Conservation (phyloP, 2,329 filamentous ascomycete genomes). For the Byssothecium circinans region DNA sequence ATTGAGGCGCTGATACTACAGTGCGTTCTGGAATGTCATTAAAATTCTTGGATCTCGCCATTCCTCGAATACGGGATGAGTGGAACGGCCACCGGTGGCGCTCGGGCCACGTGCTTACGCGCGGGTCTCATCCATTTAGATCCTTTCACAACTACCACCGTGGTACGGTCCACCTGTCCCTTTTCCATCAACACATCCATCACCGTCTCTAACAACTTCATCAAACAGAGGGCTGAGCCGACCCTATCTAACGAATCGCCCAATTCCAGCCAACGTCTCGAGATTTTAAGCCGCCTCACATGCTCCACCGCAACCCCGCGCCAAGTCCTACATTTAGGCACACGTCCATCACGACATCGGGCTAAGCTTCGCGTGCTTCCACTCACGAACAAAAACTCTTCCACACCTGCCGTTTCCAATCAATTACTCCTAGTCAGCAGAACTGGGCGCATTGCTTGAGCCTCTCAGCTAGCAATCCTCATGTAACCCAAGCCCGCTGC, state of each 20-base stretch:
- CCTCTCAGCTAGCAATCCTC: slow-evolving; percentile 9
- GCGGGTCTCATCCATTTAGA: background rate
- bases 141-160: background rate
- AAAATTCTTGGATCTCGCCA: too few species aligned
- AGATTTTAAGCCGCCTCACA: background rate
- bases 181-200: background rate
- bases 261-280: background rate
- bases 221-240: background rate
- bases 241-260: background rate
- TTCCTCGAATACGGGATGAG: too few species aligned
- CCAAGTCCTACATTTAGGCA: background rate
- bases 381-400: background rate
- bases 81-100: too few species aligned
- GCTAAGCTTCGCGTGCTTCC: slow-evolving; percentile 5
- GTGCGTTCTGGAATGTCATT: too few species aligned
- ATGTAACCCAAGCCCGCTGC: slow-evolving; percentile 30
- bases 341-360: slow-evolving; percentile 19
- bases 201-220: background rate
- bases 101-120: background rate
- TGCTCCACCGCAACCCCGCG: background rate
- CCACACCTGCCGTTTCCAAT: slow-evolving; percentile 32
- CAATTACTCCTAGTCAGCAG: slow-evolving; percentile 13
- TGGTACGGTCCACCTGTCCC: too few species aligned
- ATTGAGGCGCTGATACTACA: too few species aligned
- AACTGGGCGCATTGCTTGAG: slow-evolving; percentile 1